Evolutionary conservation across 2,329 filamentous ascomycete species (phyloP).

Genomic region (Aspergillus calidoustus): DNA sequence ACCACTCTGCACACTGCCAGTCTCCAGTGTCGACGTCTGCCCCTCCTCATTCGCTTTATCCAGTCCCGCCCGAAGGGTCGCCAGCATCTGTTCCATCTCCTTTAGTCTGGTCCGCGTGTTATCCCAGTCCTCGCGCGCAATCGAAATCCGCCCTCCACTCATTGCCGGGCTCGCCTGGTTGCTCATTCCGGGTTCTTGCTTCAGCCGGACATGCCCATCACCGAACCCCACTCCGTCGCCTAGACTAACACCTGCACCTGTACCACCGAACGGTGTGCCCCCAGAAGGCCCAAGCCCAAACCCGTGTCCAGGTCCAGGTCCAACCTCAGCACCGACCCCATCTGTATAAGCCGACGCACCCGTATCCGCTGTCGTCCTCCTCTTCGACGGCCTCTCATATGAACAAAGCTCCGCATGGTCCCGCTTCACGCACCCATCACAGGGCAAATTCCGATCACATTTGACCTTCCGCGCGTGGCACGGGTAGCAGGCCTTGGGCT

Average conservation of each 20-base stretch:
- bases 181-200: slow-evolving; percentile 28
- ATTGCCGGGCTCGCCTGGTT: slow-evolving; percentile 17
- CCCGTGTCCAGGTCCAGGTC: neutral
- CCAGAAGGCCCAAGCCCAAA: neutral
- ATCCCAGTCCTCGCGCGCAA: slow-evolving; percentile 51
- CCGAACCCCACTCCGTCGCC: slow-evolving; percentile 15
- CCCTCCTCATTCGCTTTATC: slow-evolving; percentile 41
- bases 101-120: slow-evolving; percentile 47
- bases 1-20: slow-evolving; percentile 37
- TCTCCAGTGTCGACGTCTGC: slow-evolving; percentile 29
- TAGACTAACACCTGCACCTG: neutral
- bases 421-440: slow-evolving; percentile 54
- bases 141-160: slow-evolving; percentile 37
- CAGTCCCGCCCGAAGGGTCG: slow-evolving; percentile 43
- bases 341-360: slow-evolving; percentile 30
- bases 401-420: slow-evolving; percentile 55
- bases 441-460: slow-evolving; percentile 54
- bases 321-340: slow-evolving; percentile 15
- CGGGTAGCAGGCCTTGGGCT: slow-evolving; percentile 53
- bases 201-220: slow-evolving; percentile 30
- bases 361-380: slow-evolving; percentile 37
- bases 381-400: slow-evolving; percentile 54
- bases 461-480: slow-evolving; percentile 55
- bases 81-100: slow-evolving; percentile 50
- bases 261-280: slow-evolving; percentile 11